Base-by-base conservation (phyloP, 1,284 basidiomycete genomes). In the Sphaerobolus stellatus region DNA sequence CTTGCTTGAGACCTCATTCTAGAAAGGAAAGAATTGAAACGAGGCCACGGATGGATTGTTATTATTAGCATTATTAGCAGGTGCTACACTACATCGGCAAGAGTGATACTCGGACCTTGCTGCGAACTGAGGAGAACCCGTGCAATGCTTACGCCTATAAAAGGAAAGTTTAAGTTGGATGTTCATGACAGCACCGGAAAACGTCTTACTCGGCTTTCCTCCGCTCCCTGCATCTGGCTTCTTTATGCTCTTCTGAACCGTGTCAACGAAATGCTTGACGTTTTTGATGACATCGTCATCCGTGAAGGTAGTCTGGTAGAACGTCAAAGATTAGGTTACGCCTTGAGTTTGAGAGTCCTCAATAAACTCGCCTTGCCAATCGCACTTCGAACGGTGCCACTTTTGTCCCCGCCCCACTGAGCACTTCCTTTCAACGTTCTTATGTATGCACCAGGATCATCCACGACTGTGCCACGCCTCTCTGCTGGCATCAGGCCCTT, bases 401-500 rank as follows among this genome's bases (percentile, higher is more conserved):
- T 73, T 67, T 90, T 88, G 73, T 98, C 94, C 11, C 92, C 91
- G 69, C 86, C 90, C 94, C 95, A 99, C 68, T 98, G 94, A 54
- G 88, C 84, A 11, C 86, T 88, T 11, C 91, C 92, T 52, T 86
- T 83, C 27, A 96, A 81, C 57, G 86, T 84, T 61, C 83, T 79
- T 56, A 99, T 87, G 56, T 90, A 93, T 14, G 84, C 83, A 14
- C 76, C 84, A 54, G 97, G 78, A 57, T 96, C 91, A 52, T 93
- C 88, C 0, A 91, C 92, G 7, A 98, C 96, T 1, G 95, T 97
- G 3, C 96, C 96, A 60, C 96, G 82, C 71, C 95, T 88, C 58
- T 89, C 89, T 7, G 90, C 92, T 14, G 96, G 96, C 94, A 99
- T 98, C 51, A 99, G 73, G 58, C 95, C 95, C 58, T 92, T 86